Conservation (phyloP, 2,329 filamentous ascomycete genomes). For the Sporothrix phasma region DNA sequence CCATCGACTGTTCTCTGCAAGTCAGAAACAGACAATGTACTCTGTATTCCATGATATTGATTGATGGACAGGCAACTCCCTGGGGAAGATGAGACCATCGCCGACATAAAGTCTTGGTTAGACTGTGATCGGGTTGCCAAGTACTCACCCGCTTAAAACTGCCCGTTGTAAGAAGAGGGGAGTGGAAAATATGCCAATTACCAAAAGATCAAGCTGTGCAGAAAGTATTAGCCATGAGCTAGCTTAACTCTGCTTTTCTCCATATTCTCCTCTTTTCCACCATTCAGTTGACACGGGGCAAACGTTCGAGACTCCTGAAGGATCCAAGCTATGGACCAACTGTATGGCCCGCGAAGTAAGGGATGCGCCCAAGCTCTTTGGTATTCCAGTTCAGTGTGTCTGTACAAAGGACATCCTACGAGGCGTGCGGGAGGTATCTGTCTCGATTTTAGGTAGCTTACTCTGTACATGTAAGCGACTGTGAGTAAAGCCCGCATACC, state of each 20-base stretch:
- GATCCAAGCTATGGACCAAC: neutral
- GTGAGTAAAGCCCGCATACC: neutral
- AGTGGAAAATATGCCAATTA: neutral
- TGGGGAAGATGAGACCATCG: neutral
- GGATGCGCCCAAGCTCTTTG: neutral
- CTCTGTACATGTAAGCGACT: neutral
- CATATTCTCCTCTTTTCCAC: neutral
- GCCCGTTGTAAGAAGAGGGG: neutral
- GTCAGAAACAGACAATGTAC: neutral
- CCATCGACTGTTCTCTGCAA: neutral
- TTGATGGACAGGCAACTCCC: neutral
- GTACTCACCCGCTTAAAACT: constrained; percentile 4
- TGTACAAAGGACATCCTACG: neutral
- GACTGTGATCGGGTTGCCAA: neutral
- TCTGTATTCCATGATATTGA: too few species aligned
- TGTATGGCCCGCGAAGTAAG: neutral
- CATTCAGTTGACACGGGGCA: neutral
- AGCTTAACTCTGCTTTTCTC: neutral
- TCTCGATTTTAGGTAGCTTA: neutral
- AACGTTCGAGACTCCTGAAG: neutral
- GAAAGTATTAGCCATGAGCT: neutral
- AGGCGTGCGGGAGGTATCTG: neutral
- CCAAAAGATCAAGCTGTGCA: neutral
- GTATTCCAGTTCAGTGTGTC: neutral
- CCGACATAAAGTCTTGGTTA: neutral